Percentiles rank a stretch among this genome's conserved stretches.
phyloP scores from a whole-genome alignment of 2,329 filamentous ascomycete genomes.

The Aspergillus sp. region DNA sequence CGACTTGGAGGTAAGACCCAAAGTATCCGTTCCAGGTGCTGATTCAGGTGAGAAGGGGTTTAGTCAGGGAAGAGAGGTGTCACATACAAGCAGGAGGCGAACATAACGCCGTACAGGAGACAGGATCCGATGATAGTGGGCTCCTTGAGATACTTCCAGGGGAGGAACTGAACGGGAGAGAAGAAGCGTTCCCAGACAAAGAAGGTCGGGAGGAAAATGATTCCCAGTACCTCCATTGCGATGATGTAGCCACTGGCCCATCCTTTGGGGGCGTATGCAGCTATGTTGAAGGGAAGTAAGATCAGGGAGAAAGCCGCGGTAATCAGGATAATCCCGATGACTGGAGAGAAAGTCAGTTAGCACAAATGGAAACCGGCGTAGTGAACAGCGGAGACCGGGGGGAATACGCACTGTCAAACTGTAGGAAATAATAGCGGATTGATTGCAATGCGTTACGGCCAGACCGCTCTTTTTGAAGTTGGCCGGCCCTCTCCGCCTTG shows the following conservation, averaged over 20 bases:
- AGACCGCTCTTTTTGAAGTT: background rate
- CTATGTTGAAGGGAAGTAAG: constrained; percentile 10
- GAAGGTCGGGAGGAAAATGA: constrained; percentile 52
- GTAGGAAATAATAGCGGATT: constrained; percentile 46
- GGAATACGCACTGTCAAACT: background rate
- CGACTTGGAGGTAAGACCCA: constrained; percentile 37
- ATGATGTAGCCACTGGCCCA: constrained; percentile 45
- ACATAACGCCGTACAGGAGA: constrained; percentile 18
- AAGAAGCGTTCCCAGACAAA: constrained; percentile 52
- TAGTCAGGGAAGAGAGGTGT: no score
- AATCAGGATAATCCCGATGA: background rate
- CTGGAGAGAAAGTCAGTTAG: background rate
- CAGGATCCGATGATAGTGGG: constrained; percentile 28
- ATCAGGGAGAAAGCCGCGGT: constrained; percentile 1
- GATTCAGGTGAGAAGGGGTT: constrained; percentile 15
- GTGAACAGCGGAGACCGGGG: background rate
- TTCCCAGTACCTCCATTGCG: constrained; percentile 52
- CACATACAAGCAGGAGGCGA: constrained; percentile 1
- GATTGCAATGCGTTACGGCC: constrained; percentile 44
- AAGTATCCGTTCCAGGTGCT: constrained; percentile 32
- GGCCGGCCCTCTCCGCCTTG: constrained; percentile 53
- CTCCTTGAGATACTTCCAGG: constrained; percentile 39
- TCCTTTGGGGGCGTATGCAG: constrained; percentile 26
- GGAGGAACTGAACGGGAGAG: constrained; percentile 35
- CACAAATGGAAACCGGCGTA: no score